Conservation (phyloP, 805 yeast genomes). For the Yarrowia porcina region DNA sequence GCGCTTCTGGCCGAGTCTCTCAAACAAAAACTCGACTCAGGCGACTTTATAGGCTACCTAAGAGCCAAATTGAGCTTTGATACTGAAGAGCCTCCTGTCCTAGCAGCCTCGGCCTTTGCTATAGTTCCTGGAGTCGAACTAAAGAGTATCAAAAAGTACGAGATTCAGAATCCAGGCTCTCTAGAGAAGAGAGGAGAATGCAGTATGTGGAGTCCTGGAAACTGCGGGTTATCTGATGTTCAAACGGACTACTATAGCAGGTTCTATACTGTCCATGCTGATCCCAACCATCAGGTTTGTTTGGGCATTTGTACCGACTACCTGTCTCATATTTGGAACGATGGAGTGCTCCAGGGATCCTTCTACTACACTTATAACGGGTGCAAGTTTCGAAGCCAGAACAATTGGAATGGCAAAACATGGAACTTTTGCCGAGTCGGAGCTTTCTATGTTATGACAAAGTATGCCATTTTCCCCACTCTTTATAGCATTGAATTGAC, state of each 20-base stretch:
- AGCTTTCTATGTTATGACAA: neutral
- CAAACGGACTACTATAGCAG: neutral
- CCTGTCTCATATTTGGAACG: neutral
- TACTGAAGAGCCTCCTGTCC: neutral
- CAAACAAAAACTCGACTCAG: neutral
- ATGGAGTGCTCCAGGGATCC: neutral
- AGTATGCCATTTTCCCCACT: neutral
- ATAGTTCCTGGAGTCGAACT: neutral
- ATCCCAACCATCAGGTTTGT: neutral
- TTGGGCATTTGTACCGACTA: neutral
- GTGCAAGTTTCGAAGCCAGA: conserved; percentile 7
- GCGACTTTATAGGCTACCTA: neutral
- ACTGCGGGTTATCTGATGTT: neutral
- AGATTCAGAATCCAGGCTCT: neutral
- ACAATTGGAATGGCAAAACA: conserved; percentile 1
- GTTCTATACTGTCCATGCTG: neutral
- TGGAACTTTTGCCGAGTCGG: neutral
- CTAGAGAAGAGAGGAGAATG: neutral
- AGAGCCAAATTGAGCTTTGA: neutral
- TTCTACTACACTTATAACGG: conserved; percentile 7
- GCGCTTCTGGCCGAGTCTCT: neutral
- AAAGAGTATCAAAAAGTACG: neutral
- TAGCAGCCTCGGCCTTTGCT: neutral
- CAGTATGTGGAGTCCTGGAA: neutral
- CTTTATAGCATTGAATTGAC: neutral